Percentiles rank a stretch among this genome's conserved stretches.
Evolutionary conservation across 345 rosid species (phyloP).

Genomic region (Acer campestre): DNA sequence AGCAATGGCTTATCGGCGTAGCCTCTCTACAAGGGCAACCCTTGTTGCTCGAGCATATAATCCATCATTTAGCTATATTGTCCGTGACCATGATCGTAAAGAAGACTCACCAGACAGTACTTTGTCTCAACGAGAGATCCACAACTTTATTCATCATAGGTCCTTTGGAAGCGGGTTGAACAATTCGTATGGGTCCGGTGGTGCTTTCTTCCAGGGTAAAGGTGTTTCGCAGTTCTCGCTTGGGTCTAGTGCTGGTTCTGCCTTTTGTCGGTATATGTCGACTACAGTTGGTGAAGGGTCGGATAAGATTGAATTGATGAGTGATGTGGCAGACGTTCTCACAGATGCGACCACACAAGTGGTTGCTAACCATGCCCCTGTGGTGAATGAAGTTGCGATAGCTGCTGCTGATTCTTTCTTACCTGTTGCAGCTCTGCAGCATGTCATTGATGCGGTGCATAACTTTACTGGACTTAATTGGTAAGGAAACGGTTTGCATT

Average conservation of each 20-base stretch:
- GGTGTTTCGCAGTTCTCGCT: conserved; percentile 19
- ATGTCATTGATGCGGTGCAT: conserved; percentile 46
- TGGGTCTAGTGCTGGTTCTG: conserved; percentile 27
- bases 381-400: conserved; percentile 49
- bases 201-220: conserved; percentile 10
- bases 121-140: conserved; percentile 15
- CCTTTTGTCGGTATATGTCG: conserved; percentile 44
- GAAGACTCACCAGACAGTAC: conserved; percentile 11
- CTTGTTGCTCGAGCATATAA: conserved; percentile 27
- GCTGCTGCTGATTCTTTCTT: conserved; percentile 62
- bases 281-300: conserved; percentile 34
- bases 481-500: conserved; percentile 23
- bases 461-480: conserved; percentile 47
- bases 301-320: conserved; percentile 39
- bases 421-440: conserved; percentile 52
- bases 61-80: conserved; percentile 31
- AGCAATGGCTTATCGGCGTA: conserved; percentile 41
- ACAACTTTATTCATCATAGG: conserved; percentile 27
- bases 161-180: conserved; percentile 26
- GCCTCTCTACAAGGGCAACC: conserved; percentile 35
- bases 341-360: conserved; percentile 34
- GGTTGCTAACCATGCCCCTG: conserved; percentile 40
- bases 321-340: conserved; percentile 42
- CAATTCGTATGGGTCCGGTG: conserved; percentile 14
- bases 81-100: conserved; percentile 26